Base-by-base conservation (phyloP, 2,329 filamentous ascomycete genomes). In the Colletotrichum abscissum region DNA sequence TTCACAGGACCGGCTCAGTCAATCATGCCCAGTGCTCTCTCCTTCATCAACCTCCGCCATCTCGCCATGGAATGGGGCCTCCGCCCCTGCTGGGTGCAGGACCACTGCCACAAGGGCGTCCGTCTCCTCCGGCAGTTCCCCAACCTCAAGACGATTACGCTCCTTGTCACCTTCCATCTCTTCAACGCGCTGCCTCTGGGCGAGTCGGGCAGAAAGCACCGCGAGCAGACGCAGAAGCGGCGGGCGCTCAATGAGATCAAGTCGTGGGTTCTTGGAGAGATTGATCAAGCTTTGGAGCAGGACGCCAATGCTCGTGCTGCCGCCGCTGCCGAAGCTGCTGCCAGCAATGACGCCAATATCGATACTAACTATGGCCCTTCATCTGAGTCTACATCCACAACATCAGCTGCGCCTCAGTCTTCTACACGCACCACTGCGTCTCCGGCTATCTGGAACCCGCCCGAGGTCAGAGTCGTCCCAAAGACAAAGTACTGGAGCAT, bases 11-110 rank as follows among this genome's bases (percentile, higher is more conserved):
- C 67, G 9, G 24, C 19, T 0, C 12, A 16, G 3, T 54, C 28
- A n/a, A 22, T 2, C 56, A 69, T 73, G 71, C 60, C 67, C 0
- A n/a, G 58, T 1, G 58, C 28, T n/a, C 19, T 30, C 63, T 63
- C 54, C 57, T 74, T 63, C 12, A 22, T 52, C 38, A 63, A 64
- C 49, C 11, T 74, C 12, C 68, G 42, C 38, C 35, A 72, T 24
- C 72, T 74, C 12, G 72, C 72, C 58, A 74, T 74, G 69, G 69
- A 72, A 24, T 74, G 72, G 72, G 72, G 72, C 28, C 68, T 74
- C 9, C 56, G 58, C 12, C 69, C 72, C 2, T 72, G 72, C 14
- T 74, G 72, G 72, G 24, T 72, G 9, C 52, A 64, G 1, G 19
- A 22, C 4, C 63, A 67, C 1, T 63, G 68, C 16, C 63, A 35